Conservation (phyloP, 306 rosid species). For the Cicer pinnatifidum region DNA sequence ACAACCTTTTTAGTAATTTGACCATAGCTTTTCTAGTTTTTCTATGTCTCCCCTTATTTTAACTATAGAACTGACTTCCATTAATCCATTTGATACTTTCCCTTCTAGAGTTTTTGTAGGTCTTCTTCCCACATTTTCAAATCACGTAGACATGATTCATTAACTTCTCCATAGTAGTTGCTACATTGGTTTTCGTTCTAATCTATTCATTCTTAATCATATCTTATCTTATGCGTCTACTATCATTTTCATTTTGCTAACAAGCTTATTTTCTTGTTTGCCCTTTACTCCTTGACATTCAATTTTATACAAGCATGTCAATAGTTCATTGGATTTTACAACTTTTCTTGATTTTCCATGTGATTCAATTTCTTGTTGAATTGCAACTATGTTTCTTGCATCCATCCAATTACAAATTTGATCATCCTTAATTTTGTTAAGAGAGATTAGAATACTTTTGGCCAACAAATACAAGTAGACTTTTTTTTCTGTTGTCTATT, state of each 20-base stretch:
- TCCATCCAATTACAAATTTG: constrained; percentile 76
- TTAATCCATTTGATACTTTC: not conserved
- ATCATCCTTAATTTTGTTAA: constrained; percentile 81
- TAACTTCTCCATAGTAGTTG: not conserved
- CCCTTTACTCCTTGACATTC: not conserved
- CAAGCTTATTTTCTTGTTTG: not conserved
- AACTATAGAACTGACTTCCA: not conserved
- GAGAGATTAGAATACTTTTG: constrained; percentile 78
- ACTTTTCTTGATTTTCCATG: not conserved
- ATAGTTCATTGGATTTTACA: constrained; percentile 24
- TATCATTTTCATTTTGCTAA: not conserved
- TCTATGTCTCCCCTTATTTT: not conserved
- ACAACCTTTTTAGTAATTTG: not conserved
- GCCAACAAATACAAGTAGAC: constrained; percentile 82
- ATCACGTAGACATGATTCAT: no score
- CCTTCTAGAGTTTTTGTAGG: not conserved
- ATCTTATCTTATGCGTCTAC: not conserved
- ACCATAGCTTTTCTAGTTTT: not conserved
- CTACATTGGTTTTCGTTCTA: not conserved
- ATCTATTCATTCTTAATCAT: not conserved
- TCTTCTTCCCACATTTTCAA: not conserved
- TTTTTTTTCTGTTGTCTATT: not conserved
- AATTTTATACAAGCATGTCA: not conserved
- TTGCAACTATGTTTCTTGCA: constrained; percentile 79
- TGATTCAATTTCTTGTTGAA: constrained; percentile 30